Evolutionary conservation across 2,329 filamentous ascomycete species (phyloP), one percentile per base, ranked within the genome.

Genomic region (Calonectria ilicicola): DNA sequence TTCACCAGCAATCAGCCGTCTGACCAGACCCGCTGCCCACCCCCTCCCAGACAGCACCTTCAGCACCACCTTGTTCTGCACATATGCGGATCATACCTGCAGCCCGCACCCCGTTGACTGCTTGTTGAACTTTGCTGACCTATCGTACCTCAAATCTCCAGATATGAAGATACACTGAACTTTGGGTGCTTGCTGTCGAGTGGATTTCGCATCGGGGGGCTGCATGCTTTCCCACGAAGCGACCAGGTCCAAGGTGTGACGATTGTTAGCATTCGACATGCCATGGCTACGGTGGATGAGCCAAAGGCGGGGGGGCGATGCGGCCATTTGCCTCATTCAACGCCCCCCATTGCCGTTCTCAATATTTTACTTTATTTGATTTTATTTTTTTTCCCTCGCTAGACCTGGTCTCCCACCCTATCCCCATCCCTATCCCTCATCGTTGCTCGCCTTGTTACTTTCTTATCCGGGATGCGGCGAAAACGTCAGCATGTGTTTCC

Each of bases 11-110:
- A 75, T 70, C 53, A 64, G 63, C 49, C 75, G 64, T 72, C 69
- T 72, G 71, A 74, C 68, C 70, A 69, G 67, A 32, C 49, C 51
- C 58, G 60, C 72, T 77, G 65, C 66, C 76, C 76, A 72, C 74
- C 71, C 72, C 75, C 63, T 47, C 35, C 58, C 51, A 65, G 46
- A 32, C 67, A 73, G 65, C 64, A 56, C 51, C 67, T 73, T 60
- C 63, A 74, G 63, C 75, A 75, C 77, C 72, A 72, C 67, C 62
- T 71, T 76, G 69, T 69, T 73, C 73, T 78, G 79, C 75, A 80
- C 76, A 80, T 82, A 83, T 83, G 82, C 81, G 81, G 76, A 82
- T 81, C 82, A 83, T 83, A 82, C 81, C 49, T 83, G 80, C 82
- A 81, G 79, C 76, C 72, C 69, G 74, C 75, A 72, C 71, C 75